Base-by-base conservation (phyloP, 2,329 filamentous ascomycete genomes). In the Eurotiales sp. region DNA sequence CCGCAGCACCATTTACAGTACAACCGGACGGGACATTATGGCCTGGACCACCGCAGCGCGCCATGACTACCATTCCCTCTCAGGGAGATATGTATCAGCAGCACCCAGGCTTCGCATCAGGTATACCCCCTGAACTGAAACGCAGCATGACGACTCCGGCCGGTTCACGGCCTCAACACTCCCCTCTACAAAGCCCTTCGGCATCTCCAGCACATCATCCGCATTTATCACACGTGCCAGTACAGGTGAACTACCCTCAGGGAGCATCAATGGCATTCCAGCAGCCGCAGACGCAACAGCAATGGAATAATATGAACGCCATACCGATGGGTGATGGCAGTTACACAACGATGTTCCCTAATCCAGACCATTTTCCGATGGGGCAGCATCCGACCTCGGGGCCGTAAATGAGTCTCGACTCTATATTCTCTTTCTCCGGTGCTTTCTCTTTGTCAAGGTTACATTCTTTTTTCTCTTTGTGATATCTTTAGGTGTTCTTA, bases 1-100 rank as follows among this genome's bases (percentile, higher is more conserved):
- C 46, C 12, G 34, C 40, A 6, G 57, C 62, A 10, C 53, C 63
- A 11, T 71, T 67, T 45, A 49, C 64, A n/a, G 57, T 71, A 49
- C 67, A 68, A 51, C 61, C 65, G 1, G 67, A 69, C 47, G 66
- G 67, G 21, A 62, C 67, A 7, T 60, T 69, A 27, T 72, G 68
- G 68, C 64, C 61, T 45, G 64, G 62, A 30, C 69, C 67, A 37
- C 64, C 65, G 6, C 60, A 60, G 29, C 68, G 64, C 36, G 52
- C 60, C 2, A 53, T 53, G 45, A 53, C 50, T 15, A 40, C 46
- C 8, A 50, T 53, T 4, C 51, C 51, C 19, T 44, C 51, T 7
- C 51, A 53, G 19, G 39, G 39, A 39, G 51, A 53, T 12, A 48
- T 53, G 40, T 47, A 45, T 19, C 44, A 63, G 7, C 48, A 39